Evolutionary conservation across 768 basidiomycete species (phyloP), one percentile per base, ranked within the genome.

Genomic region (Boletellus emodensis): DNA sequence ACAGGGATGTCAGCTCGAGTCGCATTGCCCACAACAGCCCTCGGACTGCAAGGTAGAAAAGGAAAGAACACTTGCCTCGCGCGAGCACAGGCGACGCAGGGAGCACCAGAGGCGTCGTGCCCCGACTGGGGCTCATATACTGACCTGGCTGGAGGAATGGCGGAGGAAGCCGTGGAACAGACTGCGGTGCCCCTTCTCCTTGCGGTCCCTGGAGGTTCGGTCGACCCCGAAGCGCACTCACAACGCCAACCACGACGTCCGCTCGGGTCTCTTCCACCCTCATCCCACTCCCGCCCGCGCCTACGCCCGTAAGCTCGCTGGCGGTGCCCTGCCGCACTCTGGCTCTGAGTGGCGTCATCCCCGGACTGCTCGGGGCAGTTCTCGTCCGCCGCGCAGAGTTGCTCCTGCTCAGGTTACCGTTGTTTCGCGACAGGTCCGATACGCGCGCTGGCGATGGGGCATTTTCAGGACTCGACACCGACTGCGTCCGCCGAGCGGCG

Each of bases 261-360:
- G 28, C 57, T 58, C 71, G 26, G 62, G 68, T 53, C 67, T 72
- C 57, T 75, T 72, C 43, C 80, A 68, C 62, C 48, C 81, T 80
- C 20, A 70, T 28, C 5, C 24, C 24, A 26, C 35, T 32, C 14
- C 24, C 24, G n/a, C 32, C 14, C 24, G 40, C 24, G 6, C 40
- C 44, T 6, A 22, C 28, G 6, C 41, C 38, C 1, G 24, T 3
- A 3, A 24, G 14, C 10, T n/a, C 36, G 0, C 37, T 20, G 9
- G 30, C 24, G 15, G 20, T 44, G 14, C 6, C 22, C 9, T 51
- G 51, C 22, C 59, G 53, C 12, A 49, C 47, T 20, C 36, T 59
- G 11, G 15, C 13, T 14, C 54, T 52, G 26, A 53, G 34, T 14
- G 50, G 50, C 13, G 9, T 12, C 1, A 38, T 44, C 7, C 44